Conservation (phyloP, 2,329 filamentous ascomycete genomes). For the Sclerotinia subarctica region DNA sequence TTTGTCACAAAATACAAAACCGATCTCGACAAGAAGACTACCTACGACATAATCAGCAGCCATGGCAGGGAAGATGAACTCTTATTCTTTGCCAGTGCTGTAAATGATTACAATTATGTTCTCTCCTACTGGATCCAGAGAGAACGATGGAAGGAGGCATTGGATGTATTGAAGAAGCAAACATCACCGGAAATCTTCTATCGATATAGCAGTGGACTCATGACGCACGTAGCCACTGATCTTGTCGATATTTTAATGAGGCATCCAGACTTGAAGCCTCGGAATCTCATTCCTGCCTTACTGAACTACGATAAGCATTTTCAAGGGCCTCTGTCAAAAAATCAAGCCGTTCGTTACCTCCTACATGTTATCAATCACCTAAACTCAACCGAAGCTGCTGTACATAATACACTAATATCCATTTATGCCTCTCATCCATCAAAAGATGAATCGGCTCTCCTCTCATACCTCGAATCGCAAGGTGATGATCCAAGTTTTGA, state of each 20-base stretch:
- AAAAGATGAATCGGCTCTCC: constrained; percentile 77
- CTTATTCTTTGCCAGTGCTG: constrained; percentile 81
- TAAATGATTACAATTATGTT: constrained; percentile 92
- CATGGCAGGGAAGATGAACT: constrained; percentile 93
- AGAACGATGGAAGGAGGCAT: constrained; percentile 83
- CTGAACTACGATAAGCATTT: constrained; percentile 87
- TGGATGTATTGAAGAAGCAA: constrained; percentile 88
- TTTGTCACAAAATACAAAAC: constrained; percentile 82
- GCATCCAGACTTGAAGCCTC: constrained; percentile 77
- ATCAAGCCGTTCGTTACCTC: constrained; percentile 91
- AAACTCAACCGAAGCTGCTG: constrained; percentile 74
- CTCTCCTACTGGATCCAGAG: constrained; percentile 96
- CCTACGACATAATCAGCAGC: constrained; percentile 93
- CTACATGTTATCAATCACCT: constrained; percentile 89
- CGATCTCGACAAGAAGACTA: constrained; percentile 86
- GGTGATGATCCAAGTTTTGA: constrained; percentile 85
- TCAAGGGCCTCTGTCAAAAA: constrained; percentile 65
- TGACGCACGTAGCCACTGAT: constrained; percentile 81
- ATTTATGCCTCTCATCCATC: constrained; percentile 88
- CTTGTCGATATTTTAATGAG: constrained; percentile 95
- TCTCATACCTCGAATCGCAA: constrained; percentile 88
- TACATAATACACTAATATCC: constrained; percentile 95
- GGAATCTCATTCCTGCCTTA: constrained; percentile 86
- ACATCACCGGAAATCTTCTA: constrained; percentile 92
- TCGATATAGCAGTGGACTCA: constrained; percentile 93